Evolutionary conservation across 306 rosid genomes (phyloP).

Genomic region (Quercus alba): DNA sequence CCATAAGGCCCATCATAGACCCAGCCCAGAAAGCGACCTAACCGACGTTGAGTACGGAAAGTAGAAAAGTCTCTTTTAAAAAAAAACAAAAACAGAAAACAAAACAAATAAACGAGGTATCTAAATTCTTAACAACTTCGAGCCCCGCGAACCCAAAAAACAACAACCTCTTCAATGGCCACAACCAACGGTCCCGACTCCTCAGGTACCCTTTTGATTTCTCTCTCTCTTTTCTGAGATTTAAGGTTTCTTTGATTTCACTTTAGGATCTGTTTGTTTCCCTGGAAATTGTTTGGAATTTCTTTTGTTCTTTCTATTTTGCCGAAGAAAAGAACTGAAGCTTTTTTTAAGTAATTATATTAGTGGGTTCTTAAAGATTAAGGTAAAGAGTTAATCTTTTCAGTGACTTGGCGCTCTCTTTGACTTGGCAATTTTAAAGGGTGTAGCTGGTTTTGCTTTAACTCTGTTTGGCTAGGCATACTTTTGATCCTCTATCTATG

Average conservation of each 20-base stretch:
- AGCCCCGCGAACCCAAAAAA: too few relatives aligned
- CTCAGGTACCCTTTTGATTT: constrained; percentile 12
- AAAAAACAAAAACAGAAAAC: too few relatives aligned
- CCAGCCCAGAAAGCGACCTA: background rate
- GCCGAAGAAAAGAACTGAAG: background rate
- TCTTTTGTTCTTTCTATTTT: background rate
- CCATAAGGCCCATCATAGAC: background rate
- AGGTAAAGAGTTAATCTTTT: too few relatives aligned
- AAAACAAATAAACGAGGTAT: too few relatives aligned
- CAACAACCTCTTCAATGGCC: constrained; percentile 3
- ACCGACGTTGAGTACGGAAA: background rate
- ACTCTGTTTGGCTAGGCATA: background rate
- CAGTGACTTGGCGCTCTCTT: too few relatives aligned
- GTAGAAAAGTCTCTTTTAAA: too few relatives aligned
- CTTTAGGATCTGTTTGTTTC: background rate
- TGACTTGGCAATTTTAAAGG: too few relatives aligned
- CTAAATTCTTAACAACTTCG: too few relatives aligned
- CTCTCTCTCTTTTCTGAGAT: background rate
- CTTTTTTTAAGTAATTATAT: too few relatives aligned
- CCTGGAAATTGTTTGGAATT: background rate
- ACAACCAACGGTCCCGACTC: constrained; percentile 8
- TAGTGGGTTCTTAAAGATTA: background rate
- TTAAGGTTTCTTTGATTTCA: background rate
- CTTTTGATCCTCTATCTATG: background rate
- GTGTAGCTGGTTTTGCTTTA: too few relatives aligned